A percentile compares a stretch with the other conserved stretches of the same genome.
Evolutionary conservation across 2,329 filamentous ascomycete genomes (phyloP).

Genomic region (Aspergillus sojae): DNA sequence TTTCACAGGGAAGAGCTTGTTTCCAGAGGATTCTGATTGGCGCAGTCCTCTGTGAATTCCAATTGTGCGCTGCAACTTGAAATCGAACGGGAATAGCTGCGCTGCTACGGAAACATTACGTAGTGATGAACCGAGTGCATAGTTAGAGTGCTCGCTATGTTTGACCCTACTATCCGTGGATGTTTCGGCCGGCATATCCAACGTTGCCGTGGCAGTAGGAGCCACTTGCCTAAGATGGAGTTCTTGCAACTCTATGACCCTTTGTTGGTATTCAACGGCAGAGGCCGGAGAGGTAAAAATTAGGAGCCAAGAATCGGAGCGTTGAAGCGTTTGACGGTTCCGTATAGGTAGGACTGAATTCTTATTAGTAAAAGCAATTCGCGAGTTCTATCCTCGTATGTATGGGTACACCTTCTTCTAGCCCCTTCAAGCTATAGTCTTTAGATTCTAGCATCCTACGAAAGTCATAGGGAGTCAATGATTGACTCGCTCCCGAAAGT

Average conservation of each 20-base stretch:
- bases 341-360: background rate
- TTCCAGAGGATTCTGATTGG: background rate
- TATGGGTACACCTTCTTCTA: conserved; percentile 3
- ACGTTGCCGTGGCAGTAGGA: background rate
- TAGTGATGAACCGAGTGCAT: background rate
- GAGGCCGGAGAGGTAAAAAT: background rate
- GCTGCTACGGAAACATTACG: conserved; percentile 1
- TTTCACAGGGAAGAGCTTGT: background rate
- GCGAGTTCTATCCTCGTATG: background rate
- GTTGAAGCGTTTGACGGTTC: background rate
- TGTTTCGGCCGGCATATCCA: background rate
- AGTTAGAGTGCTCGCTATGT: background rate
- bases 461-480: background rate
- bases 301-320: background rate
- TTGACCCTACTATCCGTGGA: background rate
- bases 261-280: background rate
- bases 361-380: background rate
- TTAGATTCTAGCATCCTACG: background rate
- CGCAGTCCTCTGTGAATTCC: background rate
- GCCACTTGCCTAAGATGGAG: background rate
- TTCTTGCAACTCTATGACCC: background rate
- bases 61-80: background rate
- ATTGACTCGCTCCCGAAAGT: background rate
- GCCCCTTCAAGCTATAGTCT: background rate
- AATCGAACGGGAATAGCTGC: background rate